phyloP scores from a whole-genome alignment of 179 eudicot species.

The Corrigiola litoralis region DNA sequence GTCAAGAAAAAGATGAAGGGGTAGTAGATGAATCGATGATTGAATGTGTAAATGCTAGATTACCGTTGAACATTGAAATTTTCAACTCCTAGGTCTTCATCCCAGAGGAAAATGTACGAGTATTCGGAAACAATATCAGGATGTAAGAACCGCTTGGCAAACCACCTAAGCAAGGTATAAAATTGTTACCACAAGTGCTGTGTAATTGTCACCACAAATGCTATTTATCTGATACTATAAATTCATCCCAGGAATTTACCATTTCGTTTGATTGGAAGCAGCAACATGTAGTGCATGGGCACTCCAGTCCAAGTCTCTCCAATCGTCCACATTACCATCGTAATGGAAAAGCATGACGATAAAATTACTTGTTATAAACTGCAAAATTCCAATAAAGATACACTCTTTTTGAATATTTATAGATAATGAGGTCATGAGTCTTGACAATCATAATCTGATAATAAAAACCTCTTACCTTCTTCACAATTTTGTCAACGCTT shows the following conservation, averaged over 20 bases:
- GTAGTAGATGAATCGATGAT: not conserved
- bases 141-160: constrained; percentile 76
- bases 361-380: constrained; percentile 47
- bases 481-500: constrained; percentile 47
- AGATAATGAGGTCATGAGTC: not conserved
- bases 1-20: constrained; percentile 1
- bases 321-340: constrained; percentile 60
- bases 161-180: constrained; percentile 46
- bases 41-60: not conserved
- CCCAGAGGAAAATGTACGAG: constrained; percentile 73
- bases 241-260: constrained; percentile 27
- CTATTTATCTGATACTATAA: not conserved
- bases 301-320: constrained; percentile 61
- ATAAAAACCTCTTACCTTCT: constrained; percentile 34
- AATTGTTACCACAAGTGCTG: not conserved
- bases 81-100: constrained; percentile 71
- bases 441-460: not conserved
- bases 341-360: constrained; percentile 69
- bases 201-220: not conserved
- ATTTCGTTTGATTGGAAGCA: constrained; percentile 63
- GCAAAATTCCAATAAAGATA: constrained; percentile 12
- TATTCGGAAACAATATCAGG: constrained; percentile 65
- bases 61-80: constrained; percentile 56
- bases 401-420: not conserved
- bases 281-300: constrained; percentile 50